Evolutionary conservation across 305 asterid species (phyloP), one percentile per base, ranked within the genome.

Genomic region (Petunia hybrid): DNA sequence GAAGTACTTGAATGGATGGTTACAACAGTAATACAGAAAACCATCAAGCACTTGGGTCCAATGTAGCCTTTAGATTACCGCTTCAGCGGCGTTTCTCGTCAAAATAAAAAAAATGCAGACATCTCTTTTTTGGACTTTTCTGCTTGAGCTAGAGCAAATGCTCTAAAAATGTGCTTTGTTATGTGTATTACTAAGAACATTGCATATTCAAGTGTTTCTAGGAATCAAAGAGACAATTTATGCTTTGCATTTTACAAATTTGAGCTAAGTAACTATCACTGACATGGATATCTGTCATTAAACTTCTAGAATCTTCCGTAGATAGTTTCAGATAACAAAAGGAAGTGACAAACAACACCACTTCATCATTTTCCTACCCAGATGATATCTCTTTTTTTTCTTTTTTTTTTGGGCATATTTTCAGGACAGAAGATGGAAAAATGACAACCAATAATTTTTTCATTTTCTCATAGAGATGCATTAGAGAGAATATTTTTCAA

Each of bases 271-370:
- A 39, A 71, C 45, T 48, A 31, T 31, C 78, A 16, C 22, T 0
- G 43, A 71, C 78, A 71, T 73, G 78, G 61, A 51, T 71, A 70
- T 31, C 60, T 70, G 16, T 70, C 77, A 10, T 70, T 31, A 41
- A 31, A 46, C 22, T 70, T 51, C 56, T 22, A 51, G 62, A 71
- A 48, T 7, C 78, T 35, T 35, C 59, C 62, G 13, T 3, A 46
- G 31, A 35, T 36, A 48, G 12, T 71, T 48, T 71, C 2, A 71
- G 62, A 46, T 48, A 73, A 73, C 78, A 51, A 35, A 10, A 70
- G 3, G 31, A 51, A 48, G 45, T 10, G 63, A 13, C 78, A 73
- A n/a, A 51, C 8, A 0, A 48, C 59, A 35, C 3, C 60, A 73
- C 45, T 51, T 36, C 3, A 6, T 73, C 45, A 51, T 51, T 73